Evolutionary conservation across 345 rosid genomes (phyloP).

Genomic region (Eucalyptus regnans): DNA sequence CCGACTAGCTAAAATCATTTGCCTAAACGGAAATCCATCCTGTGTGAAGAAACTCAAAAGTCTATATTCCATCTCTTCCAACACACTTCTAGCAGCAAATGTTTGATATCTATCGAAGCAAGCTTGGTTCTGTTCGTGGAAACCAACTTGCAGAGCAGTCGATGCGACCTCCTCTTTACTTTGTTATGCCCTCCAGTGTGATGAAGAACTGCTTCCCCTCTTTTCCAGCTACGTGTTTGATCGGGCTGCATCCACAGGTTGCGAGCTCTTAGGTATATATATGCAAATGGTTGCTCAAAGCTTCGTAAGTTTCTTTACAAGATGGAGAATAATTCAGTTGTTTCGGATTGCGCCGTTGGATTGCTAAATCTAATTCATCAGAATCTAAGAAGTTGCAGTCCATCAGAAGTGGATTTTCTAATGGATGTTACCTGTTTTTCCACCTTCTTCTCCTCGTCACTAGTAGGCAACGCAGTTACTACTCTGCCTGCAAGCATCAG

Average conservation of each 20-base stretch:
- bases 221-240: too few species aligned
- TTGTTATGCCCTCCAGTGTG: too few species aligned
- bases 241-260: background rate
- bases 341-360: background rate
- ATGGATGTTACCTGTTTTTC: background rate
- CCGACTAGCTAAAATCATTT: too few species aligned
- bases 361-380: background rate
- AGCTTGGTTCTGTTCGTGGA: too few species aligned
- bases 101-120: too few species aligned
- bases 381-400: background rate
- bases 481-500: background rate
- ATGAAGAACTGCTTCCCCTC: too few species aligned
- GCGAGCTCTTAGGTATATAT: background rate
- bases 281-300: conserved; percentile 4
- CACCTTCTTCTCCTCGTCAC: background rate
- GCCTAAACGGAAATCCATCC: too few species aligned
- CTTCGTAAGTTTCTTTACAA: background rate
- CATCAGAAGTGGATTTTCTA: background rate
- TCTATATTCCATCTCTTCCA: too few species aligned
- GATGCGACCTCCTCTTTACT: too few species aligned
- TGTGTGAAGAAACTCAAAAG: too few species aligned
- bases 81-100: too few species aligned
- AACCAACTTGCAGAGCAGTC: too few species aligned
- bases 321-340: background rate
- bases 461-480: background rate